These are phyloP conservation scores for Crithidia fasciculata DNA, from an alignment of 208 protist genomes.

Conservation along the genomic window DNA sequence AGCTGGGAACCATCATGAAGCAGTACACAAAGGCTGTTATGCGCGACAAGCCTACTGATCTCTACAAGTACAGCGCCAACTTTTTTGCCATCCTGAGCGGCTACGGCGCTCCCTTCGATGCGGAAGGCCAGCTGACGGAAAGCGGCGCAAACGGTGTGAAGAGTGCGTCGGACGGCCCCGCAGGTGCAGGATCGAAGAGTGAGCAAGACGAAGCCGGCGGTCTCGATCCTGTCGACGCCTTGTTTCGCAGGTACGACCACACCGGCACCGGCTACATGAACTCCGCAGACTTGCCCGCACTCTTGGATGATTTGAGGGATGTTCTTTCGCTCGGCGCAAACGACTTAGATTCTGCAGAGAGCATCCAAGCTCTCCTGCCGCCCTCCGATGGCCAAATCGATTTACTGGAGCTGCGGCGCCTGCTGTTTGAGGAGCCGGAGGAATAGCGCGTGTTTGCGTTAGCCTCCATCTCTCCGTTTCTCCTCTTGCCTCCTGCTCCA, in stretches of 20 bases:
- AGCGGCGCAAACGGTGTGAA: slow-evolving; percentile 6
- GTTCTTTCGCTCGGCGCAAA: slow-evolving; percentile 52
- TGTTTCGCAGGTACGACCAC: slow-evolving; percentile 69
- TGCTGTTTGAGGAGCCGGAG: slow-evolving; percentile 55
- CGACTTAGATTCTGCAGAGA: slow-evolving; percentile 54
- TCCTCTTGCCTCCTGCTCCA: too few relatives aligned
- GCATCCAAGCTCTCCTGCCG: slow-evolving; percentile 50
- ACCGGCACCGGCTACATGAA: slow-evolving; percentile 51
- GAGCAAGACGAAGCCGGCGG: slow-evolving; percentile 20
- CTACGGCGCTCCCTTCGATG: slow-evolving; percentile 71
- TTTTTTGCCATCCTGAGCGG: slow-evolving; percentile 91
- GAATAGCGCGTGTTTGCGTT: slow-evolving; percentile 1
- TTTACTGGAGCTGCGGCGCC: slow-evolving; percentile 68
- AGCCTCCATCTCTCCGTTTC: too few relatives aligned
- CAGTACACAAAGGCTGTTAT: slow-evolving; percentile 93
- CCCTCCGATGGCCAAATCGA: slow-evolving; percentile 52
- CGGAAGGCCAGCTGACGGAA: slow-evolving; percentile 72
- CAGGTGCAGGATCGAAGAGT: background rate
- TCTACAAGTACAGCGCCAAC: slow-evolving; percentile 94
- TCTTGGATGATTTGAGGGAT: slow-evolving; percentile 63
- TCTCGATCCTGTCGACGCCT: slow-evolving; percentile 46
- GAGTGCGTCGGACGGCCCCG: background rate
- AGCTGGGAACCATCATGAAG: slow-evolving; percentile 92
- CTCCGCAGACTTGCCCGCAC: slow-evolving; percentile 43
- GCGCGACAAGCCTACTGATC: slow-evolving; percentile 76